Conservation (phyloP, 371 early-diverging fungal genomes). For the Chytridium lagenaria region DNA sequence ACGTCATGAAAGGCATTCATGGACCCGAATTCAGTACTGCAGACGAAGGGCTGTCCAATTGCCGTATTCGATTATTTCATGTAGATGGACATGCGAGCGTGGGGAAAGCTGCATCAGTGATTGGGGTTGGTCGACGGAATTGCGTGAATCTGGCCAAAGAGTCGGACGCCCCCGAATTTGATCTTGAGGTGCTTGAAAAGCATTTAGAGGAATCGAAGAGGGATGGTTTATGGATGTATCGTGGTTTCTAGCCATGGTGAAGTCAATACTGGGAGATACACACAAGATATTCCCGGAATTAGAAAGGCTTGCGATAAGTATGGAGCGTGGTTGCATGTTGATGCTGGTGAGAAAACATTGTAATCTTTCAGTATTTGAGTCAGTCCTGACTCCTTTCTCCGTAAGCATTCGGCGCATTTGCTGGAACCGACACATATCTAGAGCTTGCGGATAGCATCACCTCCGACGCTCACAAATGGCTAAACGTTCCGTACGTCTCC, state of each 20-base stretch:
- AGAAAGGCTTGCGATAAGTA: constrained; percentile 25
- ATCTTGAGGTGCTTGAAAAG: constrained; percentile 12
- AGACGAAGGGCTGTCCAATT: constrained; percentile 19
- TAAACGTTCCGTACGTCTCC: constrained; percentile 58
- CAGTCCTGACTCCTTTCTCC: neutral
- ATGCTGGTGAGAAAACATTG: constrained; percentile 21
- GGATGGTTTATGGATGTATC: constrained; percentile 24
- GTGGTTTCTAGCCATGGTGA: constrained; percentile 34
- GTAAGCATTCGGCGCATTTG: constrained; percentile 37
- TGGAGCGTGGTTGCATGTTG: constrained; percentile 43
- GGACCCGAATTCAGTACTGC: constrained; percentile 21
- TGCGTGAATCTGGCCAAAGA: constrained; percentile 18
- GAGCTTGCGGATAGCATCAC: constrained; percentile 57
- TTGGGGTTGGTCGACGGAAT: constrained; percentile 28
- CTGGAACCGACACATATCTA: constrained; percentile 28
- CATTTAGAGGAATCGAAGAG: neutral
- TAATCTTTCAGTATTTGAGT: neutral
- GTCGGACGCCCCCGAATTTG: constrained; percentile 9
- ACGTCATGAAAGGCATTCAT: constrained; percentile 9
- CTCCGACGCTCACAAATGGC: constrained; percentile 55
- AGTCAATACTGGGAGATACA: constrained; percentile 39
- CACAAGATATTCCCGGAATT: constrained; percentile 16
- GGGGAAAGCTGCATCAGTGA: constrained; percentile 31
- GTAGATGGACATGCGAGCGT: constrained; percentile 30
- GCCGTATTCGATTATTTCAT: constrained; percentile 23